A percentile compares a stretch with the other conserved stretches of the same genome.
phyloP scores from a whole-genome alignment of 331 rosid genomes.

The Erythrophleum ivorense region DNA sequence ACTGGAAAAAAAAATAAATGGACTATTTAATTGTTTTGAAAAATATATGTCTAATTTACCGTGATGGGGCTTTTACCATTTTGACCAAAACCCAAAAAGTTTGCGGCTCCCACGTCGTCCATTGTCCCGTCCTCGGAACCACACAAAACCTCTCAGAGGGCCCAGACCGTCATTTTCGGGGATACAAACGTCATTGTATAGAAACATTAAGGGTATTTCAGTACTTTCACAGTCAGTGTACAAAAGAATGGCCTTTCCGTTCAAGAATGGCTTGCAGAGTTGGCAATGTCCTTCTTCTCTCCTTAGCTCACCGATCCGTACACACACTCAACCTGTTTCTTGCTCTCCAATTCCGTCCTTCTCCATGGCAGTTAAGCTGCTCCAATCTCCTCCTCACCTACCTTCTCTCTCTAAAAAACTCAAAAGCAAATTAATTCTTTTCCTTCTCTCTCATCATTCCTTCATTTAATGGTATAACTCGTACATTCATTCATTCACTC shows the following conservation, averaged over 20 bases:
- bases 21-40: neutral
- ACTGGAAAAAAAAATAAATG: neutral
- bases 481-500: conserved; percentile 38
- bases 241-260: conserved; percentile 47
- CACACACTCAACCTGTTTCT: conserved; percentile 42
- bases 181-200: conserved; percentile 24
- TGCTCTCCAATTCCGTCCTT: conserved; percentile 32
- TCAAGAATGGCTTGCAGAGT: conserved; percentile 83
- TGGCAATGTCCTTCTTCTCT: conserved; percentile 73
- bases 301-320: conserved; percentile 51
- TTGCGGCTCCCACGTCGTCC: conserved; percentile 41
- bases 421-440: conserved; percentile 11
- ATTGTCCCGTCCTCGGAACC: conserved; percentile 22
- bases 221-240: neutral
- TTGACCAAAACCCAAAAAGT: conserved; percentile 40
- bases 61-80: conserved; percentile 37
- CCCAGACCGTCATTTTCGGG: conserved; percentile 28
- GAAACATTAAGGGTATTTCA: conserved; percentile 17
- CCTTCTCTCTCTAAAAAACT: conserved; percentile 38
- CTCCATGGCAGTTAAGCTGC: conserved; percentile 83
- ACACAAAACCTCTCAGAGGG: neutral
- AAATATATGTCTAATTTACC: neutral
- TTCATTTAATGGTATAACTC: conserved; percentile 54
- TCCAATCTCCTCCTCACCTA: conserved; percentile 69
- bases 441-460: conserved; percentile 44